Base-by-base conservation (phyloP, 1,284 basidiomycete genomes). In the Baeospora myosura region DNA sequence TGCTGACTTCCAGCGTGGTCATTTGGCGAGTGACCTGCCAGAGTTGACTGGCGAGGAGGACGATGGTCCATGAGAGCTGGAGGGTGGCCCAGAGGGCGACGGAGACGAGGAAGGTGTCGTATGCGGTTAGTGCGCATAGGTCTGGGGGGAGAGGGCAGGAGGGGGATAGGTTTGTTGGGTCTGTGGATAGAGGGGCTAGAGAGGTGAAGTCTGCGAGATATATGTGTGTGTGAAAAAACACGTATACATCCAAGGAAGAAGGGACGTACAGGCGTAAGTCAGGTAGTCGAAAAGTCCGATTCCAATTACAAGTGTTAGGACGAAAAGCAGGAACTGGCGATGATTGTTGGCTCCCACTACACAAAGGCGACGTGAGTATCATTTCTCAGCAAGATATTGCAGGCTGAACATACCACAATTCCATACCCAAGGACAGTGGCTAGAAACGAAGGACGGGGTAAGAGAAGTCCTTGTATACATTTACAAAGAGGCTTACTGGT, bases 391-490 rank as follows among this genome's bases (percentile, higher is more conserved):
- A n/a, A n/a, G n/a, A n/a, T n/a, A n/a, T n/a, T n/a, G 46, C 41
- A 38, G 21, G 3, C 26, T 12, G n/a, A 8, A 66, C 84, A 31
- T 58, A 90, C 88, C 81, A 60, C 95, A 98, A 64, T 98, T 98
- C 88, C 92, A 96, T n/a, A 98, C 83, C 95, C 95, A 99, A 5
- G 96, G 96, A 56, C 95, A 98, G 57, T 98, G 94, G 55, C 89
- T 93, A 45, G 11, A 45, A 26, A n/a, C 35, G 10, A 28, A 33
- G 4, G 11, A 23, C 37, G 31, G 45, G 38, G 32, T 18, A 33
- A 48, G 32, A 51, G 42, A 34, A 41, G 25, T 8, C 20, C 21
- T 4, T 23, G 26, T 22, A 21, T n/a, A 20, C 10, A 29, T 17
- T 12, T 10, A 26, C 16, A 21, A 38, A 24, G 17, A 30, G 12